Conservation (phyloP, 1,284 basidiomycete species). For the Apiotrichum veenhuisii region DNA sequence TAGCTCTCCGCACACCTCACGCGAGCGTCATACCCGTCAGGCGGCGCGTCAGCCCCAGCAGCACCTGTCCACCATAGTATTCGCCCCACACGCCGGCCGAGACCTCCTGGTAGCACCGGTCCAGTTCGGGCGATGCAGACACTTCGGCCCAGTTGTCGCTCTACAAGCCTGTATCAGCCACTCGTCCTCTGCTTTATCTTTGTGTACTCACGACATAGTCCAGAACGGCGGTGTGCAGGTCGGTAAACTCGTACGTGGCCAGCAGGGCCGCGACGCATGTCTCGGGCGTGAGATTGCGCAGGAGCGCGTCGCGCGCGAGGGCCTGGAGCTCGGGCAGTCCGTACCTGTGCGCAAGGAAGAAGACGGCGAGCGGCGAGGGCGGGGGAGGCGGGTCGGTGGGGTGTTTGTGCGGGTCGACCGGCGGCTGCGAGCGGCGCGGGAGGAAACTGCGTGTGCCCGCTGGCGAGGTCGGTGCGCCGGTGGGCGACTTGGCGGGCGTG, state of each 20-base stretch:
- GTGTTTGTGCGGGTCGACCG: constrained; percentile 68
- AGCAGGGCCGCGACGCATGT: constrained; percentile 65
- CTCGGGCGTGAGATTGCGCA: constrained; percentile 66
- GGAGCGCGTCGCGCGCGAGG: constrained; percentile 69
- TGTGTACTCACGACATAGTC: constrained; percentile 37
- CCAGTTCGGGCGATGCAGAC: constrained; percentile 29
- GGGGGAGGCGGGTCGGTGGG: constrained; percentile 55
- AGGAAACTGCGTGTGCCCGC: constrained; percentile 3
- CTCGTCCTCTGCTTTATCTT: too few species aligned
- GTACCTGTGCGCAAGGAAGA: constrained; percentile 76
- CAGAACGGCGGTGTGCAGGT: constrained; percentile 33
- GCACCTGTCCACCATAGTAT: constrained; percentile 31
- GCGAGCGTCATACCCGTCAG: constrained; percentile 11
- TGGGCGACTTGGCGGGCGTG: neutral
- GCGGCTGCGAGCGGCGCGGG: constrained; percentile 34
- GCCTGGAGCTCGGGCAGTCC: constrained; percentile 62
- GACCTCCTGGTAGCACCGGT: constrained; percentile 41
- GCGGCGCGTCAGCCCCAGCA: constrained; percentile 26
- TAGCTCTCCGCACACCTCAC: neutral
- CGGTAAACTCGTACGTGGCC: constrained; percentile 36
- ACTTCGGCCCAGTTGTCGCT: constrained; percentile 34
- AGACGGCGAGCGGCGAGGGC: constrained; percentile 66
- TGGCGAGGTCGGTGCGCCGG: constrained; percentile 10
- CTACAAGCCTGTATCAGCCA: constrained; percentile 14
- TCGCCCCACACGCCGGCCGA: constrained; percentile 43